These are phyloP conservation scores for Lactifluus pinguis DNA, from an alignment of 768 basidiomycete genomes.

Conservation along the genomic window DNA sequence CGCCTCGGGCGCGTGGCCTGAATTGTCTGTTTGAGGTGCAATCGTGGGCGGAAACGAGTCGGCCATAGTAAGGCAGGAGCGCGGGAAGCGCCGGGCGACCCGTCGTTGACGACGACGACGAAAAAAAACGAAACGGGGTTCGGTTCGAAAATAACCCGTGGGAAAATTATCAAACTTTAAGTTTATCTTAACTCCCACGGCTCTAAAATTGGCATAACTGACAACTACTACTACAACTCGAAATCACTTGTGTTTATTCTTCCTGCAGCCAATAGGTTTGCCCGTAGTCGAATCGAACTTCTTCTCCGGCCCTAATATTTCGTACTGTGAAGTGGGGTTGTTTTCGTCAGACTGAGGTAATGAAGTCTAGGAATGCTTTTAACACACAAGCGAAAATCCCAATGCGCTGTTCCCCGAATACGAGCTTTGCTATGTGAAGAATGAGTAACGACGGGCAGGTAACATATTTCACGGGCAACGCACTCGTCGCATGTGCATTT, in stretches of 20 bases:
- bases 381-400: slow-evolving; percentile 49
- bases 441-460: neutral
- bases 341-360: neutral
- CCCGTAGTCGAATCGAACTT: slow-evolving; percentile 13
- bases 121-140: neutral
- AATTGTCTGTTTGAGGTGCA: slow-evolving; percentile 17
- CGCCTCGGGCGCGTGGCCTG: slow-evolving; percentile 21
- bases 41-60: slow-evolving; percentile 15
- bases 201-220: neutral
- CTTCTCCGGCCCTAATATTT: neutral
- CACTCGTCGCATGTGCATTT: slow-evolving; percentile 44
- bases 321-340: neutral
- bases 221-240: neutral
- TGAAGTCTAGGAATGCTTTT: neutral
- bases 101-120: slow-evolving; percentile 1
- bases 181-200: neutral
- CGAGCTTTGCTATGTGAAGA: slow-evolving; percentile 36
- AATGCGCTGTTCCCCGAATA: slow-evolving; percentile 62
- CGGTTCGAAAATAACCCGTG: neutral
- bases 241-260: neutral
- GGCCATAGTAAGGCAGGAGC: slow-evolving; percentile 12
- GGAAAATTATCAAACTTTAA: neutral
- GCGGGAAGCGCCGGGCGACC: slow-evolving; percentile 9
- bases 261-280: neutral
- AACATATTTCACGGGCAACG: slow-evolving; percentile 7